Percentiles rank a stretch among this genome's conserved stretches.
phyloP scores from a whole-genome alignment of 225 moss, liverwort and hornwort species.

The Sphagnum tenellum region DNA sequence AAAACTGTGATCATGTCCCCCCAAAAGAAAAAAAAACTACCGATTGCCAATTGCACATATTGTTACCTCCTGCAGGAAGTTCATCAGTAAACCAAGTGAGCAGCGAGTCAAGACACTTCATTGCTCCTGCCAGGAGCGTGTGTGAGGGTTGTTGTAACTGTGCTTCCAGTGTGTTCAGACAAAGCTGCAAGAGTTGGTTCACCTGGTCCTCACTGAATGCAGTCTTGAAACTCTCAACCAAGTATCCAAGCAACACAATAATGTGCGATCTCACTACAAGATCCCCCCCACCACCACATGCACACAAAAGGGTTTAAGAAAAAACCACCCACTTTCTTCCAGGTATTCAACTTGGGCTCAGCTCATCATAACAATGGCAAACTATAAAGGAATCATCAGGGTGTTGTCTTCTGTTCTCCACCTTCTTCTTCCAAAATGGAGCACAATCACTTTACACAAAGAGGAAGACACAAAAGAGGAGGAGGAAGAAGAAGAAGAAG shows the following conservation, averaged over 20 bases:
- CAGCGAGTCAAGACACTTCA: slow-evolving; percentile 71
- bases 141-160: slow-evolving; percentile 54
- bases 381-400: background rate
- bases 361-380: background rate
- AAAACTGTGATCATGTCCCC: too few species aligned
- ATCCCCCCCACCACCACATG: background rate
- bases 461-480: too few species aligned
- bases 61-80: slow-evolving; percentile 84
- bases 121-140: slow-evolving; percentile 69
- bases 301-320: too few species aligned
- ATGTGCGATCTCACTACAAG: slow-evolving; percentile 70
- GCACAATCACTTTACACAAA: too few species aligned
- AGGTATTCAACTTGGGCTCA: background rate
- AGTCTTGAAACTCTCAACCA: slow-evolving; percentile 63
- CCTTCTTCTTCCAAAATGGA: background rate
- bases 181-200: slow-evolving; percentile 46
- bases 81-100: slow-evolving; percentile 77
- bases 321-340: too few species aligned
- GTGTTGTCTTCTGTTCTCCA: background rate
- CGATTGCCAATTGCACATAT: too few species aligned
- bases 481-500: too few species aligned
- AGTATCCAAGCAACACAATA: slow-evolving; percentile 63
- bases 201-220: slow-evolving; percentile 50
- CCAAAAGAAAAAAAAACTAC: too few species aligned
- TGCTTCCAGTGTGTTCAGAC: slow-evolving; percentile 65